These are phyloP conservation scores for Smittium culicis DNA, from an alignment of 371 early-diverging fungal genomes.

Conservation along the genomic window DNA sequence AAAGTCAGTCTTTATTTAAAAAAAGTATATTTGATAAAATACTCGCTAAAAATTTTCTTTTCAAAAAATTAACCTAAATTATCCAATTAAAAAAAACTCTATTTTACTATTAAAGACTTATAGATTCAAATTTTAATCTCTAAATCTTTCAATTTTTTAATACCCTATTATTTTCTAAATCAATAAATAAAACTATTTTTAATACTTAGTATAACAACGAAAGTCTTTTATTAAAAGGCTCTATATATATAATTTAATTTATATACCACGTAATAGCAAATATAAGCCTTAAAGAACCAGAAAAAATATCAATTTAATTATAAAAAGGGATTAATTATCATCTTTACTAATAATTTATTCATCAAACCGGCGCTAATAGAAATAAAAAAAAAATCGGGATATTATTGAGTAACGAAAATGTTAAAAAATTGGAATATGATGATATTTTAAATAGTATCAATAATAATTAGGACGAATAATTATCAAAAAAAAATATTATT, in stretches of 20 bases:
- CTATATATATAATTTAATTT: neutral
- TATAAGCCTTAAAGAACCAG: neutral
- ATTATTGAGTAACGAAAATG: neutral
- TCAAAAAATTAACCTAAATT: too few species aligned
- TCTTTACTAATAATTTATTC: constrained; percentile 13
- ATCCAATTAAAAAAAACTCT: too few species aligned
- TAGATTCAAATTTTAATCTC: too few species aligned
- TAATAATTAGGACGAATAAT: neutral
- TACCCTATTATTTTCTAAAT: constrained; percentile 5
- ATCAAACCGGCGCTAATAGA: constrained; percentile 13
- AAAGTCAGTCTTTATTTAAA: neutral
- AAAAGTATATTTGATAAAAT: constrained; percentile 9
- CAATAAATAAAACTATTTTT: neutral
- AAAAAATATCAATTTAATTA: constrained; percentile 7
- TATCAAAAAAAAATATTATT: neutral
- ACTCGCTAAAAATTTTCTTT: constrained; percentile 2
- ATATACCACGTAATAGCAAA: neutral
- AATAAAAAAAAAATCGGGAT: neutral
- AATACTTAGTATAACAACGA: neutral
- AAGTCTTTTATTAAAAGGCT: neutral
- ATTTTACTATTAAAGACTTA: too few species aligned
- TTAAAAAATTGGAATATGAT: constrained; percentile 9
- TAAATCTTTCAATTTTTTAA: neutral
- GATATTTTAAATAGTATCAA: constrained; percentile 8
- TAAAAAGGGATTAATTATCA: constrained; percentile 13